Evolutionary conservation across 805 yeast genomes (phyloP).

Genomic region (Candida coquimbonensis): DNA sequence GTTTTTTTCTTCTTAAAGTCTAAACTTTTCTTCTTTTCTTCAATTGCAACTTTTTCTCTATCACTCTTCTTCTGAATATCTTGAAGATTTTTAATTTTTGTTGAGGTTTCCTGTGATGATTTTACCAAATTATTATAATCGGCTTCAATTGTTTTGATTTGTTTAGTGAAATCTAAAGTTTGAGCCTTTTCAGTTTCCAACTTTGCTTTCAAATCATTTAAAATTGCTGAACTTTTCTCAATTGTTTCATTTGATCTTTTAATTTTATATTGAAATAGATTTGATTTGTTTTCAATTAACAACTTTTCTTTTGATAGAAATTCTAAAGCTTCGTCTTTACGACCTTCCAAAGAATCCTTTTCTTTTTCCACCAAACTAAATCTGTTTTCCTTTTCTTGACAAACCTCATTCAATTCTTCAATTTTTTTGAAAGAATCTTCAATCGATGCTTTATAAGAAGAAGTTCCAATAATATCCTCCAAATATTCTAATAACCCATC

Average conservation of each 20-base stretch:
- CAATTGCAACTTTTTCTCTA: slow-evolving; percentile 57
- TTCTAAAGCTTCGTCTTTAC: slow-evolving; percentile 61
- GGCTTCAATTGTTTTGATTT: slow-evolving; percentile 26
- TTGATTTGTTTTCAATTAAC: slow-evolving; percentile 44
- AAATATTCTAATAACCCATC: slow-evolving; percentile 91
- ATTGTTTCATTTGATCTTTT: slow-evolving; percentile 34
- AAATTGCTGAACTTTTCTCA: slow-evolving; percentile 29
- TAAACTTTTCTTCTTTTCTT: slow-evolving; percentile 70
- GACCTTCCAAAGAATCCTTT: slow-evolving; percentile 51
- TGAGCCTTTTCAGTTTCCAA: slow-evolving; percentile 37
- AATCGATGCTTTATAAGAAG: slow-evolving; percentile 71
- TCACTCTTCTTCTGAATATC: slow-evolving; percentile 37
- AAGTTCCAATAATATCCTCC: slow-evolving; percentile 95
- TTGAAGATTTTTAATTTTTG: slow-evolving; percentile 27
- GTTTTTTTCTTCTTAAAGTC: slow-evolving; percentile 51
- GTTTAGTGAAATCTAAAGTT: slow-evolving; percentile 32
- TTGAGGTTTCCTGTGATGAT: slow-evolving; percentile 18
- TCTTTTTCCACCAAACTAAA: slow-evolving; percentile 77
- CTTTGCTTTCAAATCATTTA: slow-evolving; percentile 34
- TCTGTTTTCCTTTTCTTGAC: slow-evolving; percentile 74
- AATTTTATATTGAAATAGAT: slow-evolving; percentile 48
- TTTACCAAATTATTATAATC: slow-evolving; percentile 23
- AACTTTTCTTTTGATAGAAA: slow-evolving; percentile 61
- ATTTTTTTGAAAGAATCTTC: slow-evolving; percentile 54
- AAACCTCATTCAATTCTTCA: slow-evolving; percentile 72